phyloP scores from a whole-genome alignment of 306 rosid species.

The Corylus americana region DNA sequence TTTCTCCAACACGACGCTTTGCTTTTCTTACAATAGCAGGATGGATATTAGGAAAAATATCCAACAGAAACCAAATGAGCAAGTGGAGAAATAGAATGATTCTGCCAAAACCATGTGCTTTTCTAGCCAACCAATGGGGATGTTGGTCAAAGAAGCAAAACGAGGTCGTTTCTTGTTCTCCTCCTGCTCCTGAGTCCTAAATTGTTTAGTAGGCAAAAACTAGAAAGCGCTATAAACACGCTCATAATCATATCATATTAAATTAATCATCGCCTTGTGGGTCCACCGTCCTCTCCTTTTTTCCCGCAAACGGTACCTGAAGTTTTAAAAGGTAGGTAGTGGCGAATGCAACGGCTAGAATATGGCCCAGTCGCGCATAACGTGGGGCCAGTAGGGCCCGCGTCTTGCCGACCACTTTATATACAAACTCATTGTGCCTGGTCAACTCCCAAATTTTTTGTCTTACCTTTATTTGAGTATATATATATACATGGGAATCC shows the following conservation, averaged over 20 bases:
- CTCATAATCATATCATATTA: not conserved
- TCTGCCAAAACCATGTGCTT: not conserved
- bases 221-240: not conserved
- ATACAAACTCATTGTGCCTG: not conserved
- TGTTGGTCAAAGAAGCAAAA: not conserved
- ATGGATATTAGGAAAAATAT: not conserved
- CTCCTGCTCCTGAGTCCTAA: too few relatives aligned
- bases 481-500: not conserved
- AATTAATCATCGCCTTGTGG: conserved; percentile 28
- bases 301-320: conserved; percentile 17
- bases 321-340: conserved; percentile 34
- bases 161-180: not conserved
- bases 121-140: not conserved
- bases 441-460: conserved; percentile 19
- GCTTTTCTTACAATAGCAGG: not conserved
- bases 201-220: not conserved
- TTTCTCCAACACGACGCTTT: not conserved
- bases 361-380: not conserved
- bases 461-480: not conserved
- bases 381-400: not conserved
- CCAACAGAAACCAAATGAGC: not conserved
- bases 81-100: not conserved
- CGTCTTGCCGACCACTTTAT: conserved; percentile 34
- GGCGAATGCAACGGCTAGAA: conserved; percentile 41
- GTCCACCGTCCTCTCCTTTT: conserved; percentile 14